Percentiles rank a stretch among this genome's conserved stretches.
Evolutionary conservation across 2,329 filamentous ascomycete species (phyloP).

Genomic region (Aspergillus amoenus): DNA sequence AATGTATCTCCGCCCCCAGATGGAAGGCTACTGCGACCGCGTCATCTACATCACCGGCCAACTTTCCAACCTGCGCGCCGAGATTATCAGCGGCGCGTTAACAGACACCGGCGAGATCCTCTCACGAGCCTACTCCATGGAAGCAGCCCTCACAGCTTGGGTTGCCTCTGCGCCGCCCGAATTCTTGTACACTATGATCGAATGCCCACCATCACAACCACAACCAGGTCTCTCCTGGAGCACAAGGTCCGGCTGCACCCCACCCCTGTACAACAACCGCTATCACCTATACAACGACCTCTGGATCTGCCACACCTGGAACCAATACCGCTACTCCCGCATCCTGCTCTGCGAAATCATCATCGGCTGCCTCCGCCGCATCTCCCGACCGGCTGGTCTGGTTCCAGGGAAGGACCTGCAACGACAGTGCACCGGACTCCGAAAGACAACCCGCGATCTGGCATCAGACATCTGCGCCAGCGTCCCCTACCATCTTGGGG

Average conservation of each 20-base stretch:
- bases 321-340: conserved; percentile 59
- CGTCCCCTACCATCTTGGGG: conserved; percentile 36
- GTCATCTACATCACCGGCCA: conserved; percentile 29
- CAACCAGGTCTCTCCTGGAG: conserved; percentile 17
- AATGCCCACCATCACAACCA: conserved; percentile 15
- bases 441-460: conserved; percentile 26
- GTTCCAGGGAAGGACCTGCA: conserved; percentile 29
- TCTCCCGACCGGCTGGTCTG: conserved; percentile 22
- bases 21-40: conserved; percentile 28
- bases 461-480: conserved; percentile 38
- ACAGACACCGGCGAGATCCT: conserved; percentile 29
- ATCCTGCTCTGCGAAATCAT: conserved; percentile 55
- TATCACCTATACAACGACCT: conserved; percentile 58
- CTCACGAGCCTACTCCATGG: conserved; percentile 30
- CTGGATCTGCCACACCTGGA: conserved; percentile 57
- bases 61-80: conserved; percentile 34
- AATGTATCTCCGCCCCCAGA: conserved; percentile 28
- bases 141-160: conserved; percentile 35
- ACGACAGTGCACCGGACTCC: conserved; percentile 28
- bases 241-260: conserved; percentile 16
- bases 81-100: conserved; percentile 27
- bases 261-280: conserved; percentile 46
- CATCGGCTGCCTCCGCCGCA: conserved; percentile 26
- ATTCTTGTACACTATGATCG: conserved; percentile 27
- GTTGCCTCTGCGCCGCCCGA: conserved; percentile 25